Percentiles rank a stretch among this genome's conserved stretches.
These are phyloP conservation scores for Candida pseudofarinosa DNA, from an alignment of 805 yeast species.

Conservation along the genomic window DNA sequence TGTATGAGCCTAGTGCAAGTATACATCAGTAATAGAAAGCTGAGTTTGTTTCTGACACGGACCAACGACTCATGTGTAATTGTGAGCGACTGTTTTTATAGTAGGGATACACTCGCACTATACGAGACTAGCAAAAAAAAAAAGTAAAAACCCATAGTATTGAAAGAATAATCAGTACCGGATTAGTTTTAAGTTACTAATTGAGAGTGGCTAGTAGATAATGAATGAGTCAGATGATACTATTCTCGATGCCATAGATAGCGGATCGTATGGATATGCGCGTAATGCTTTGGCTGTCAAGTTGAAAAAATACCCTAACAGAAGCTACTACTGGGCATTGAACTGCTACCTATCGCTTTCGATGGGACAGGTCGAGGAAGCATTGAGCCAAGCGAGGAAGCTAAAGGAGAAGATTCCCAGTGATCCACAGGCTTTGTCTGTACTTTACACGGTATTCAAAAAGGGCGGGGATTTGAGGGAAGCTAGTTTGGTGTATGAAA, in stretches of 20 bases:
- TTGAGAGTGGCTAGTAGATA: not conserved
- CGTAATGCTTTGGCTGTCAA: slow-evolving; percentile 44
- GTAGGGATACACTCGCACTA: too few relatives aligned
- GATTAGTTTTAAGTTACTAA: not conserved
- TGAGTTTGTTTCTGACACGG: too few relatives aligned
- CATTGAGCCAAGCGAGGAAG: slow-evolving; percentile 25
- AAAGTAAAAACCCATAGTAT: not conserved
- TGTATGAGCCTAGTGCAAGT: too few relatives aligned
- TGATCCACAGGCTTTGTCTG: slow-evolving; percentile 50
- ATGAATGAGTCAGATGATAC: slow-evolving; percentile 24
- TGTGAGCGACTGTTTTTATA: too few relatives aligned
- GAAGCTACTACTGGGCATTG: slow-evolving; percentile 50
- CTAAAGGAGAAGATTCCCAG: slow-evolving; percentile 41
- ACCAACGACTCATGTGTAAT: too few relatives aligned
- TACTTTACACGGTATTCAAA: slow-evolving; percentile 44
- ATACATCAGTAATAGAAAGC: too few relatives aligned
- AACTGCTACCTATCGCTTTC: slow-evolving; percentile 30
- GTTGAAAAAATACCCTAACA: slow-evolving; percentile 52
- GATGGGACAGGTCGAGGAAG: slow-evolving; percentile 28
- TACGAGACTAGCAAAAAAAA: not conserved
- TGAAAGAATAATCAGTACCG: not conserved
- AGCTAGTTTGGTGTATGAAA: slow-evolving; percentile 50
- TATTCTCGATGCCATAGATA: slow-evolving; percentile 42
- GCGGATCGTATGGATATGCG: slow-evolving; percentile 54
- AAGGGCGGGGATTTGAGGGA: slow-evolving; percentile 32